phyloP scores from a whole-genome alignment of 441 rosid genomes.

The Gossypium davidsonii region DNA sequence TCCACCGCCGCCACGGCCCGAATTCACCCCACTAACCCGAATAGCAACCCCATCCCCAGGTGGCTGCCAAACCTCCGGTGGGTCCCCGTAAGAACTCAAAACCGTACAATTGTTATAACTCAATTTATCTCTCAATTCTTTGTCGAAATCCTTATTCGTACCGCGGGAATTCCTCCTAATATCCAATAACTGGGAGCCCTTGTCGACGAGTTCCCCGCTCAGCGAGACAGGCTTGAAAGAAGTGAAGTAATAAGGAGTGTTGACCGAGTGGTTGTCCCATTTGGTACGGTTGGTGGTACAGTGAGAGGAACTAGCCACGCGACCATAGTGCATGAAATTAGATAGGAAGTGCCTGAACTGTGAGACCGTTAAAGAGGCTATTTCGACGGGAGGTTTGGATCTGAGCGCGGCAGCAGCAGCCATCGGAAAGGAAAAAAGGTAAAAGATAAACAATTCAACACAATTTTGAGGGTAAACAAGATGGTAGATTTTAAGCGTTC shows the following conservation, averaged over 20 bases:
- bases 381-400: conserved; percentile 53
- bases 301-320: conserved; percentile 33
- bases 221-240: conserved; percentile 55
- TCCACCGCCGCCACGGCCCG: conserved; percentile 36
- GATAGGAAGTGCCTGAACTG: conserved; percentile 57
- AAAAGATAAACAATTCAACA: background rate
- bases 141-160: conserved; percentile 22
- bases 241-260: conserved; percentile 36
- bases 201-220: conserved; percentile 46
- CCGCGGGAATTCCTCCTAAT: conserved; percentile 24
- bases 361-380: conserved; percentile 53
- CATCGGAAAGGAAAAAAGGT: background rate
- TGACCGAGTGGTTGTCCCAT: conserved; percentile 39
- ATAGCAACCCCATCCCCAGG: conserved; percentile 74
- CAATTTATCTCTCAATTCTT: conserved; percentile 26
- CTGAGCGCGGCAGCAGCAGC: conserved; percentile 60
- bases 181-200: conserved; percentile 34
- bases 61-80: conserved; percentile 99
- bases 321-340: conserved; percentile 51
- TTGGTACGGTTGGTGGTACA: conserved; percentile 33
- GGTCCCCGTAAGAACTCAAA: conserved; percentile 66
- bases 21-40: conserved; percentile 37
- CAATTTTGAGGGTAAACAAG: background rate
- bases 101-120: conserved; percentile 14
- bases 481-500: background rate